Evolutionary conservation across 2,329 filamentous ascomycete genomes (phyloP), one percentile per base, ranked within the genome.

Genomic region (Hypoxylon sp.): DNA sequence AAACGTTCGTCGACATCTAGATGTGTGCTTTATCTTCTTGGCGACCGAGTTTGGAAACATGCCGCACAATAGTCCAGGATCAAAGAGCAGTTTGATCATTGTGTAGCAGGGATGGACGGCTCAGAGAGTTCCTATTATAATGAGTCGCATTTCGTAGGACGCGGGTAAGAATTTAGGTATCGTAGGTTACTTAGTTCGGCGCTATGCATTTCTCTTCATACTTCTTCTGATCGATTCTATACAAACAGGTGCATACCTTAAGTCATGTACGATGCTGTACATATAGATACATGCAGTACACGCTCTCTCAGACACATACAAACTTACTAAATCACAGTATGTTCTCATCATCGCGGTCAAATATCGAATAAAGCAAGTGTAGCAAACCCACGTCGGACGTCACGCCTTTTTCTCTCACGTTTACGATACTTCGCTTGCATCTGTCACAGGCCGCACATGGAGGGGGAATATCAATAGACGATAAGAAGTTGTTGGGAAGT

Each of bases 1-100:
- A 50, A 60, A 31, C 50, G 44, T 22, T 31, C 48, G 61, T 55
- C 44, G 47, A 17, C 35, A 29, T 52, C 29, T 52, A 50, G 44
- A 62, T 44, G 59, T 66, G 63, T 44, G 42, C 67, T 67, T 69
- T 67, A 37, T 63, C 44, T 52, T 46, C 67, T 71, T 72, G 65
- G 63, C 66, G 44, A 24, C 65, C 67, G 50, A 62, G 44, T 68
- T 59, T 62, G 68, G 65, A 60, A 71, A 58, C 57, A 59, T 63
- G 67, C 53, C 51, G 39, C 44, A 66, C 63, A 59, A 53, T 63
- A 67, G 64, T 63, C 62, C 58, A 67, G 63, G 60, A 63, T 71
- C 39, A 54, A 65, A 17, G 37, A 57, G 29, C 50, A 69, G 44
- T 64, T 68, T 62, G 59, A 59, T 52, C 52, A 64, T 63, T 63